A percentile compares a stretch with the other conserved stretches of the same genome.
Conservation (phyloP, 768 basidiomycete species). For the Paxillus involutus region DNA sequence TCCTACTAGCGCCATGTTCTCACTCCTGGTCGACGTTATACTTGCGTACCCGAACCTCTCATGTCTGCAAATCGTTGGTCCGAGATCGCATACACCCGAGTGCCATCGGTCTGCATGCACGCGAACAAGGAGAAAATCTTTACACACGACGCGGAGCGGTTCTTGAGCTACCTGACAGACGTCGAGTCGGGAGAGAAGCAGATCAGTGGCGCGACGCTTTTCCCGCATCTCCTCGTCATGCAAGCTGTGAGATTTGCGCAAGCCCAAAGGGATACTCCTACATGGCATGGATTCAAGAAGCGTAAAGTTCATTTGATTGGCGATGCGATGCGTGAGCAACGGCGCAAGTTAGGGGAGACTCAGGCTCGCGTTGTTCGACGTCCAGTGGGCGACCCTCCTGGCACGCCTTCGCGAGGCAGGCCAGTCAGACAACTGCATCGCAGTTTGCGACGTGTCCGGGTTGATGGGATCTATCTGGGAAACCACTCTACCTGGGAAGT, state of each 20-base stretch:
- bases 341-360: conserved; percentile 31
- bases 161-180: conserved; percentile 53
- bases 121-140: conserved; percentile 54
- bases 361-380: conserved; percentile 51
- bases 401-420: conserved; percentile 52
- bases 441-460: conserved; percentile 73
- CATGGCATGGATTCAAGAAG: neutral
- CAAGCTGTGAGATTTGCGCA: conserved; percentile 29
- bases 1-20: conserved; percentile 61
- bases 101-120: conserved; percentile 63
- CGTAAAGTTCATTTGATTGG: conserved; percentile 13
- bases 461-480: conserved; percentile 53
- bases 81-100: conserved; percentile 56
- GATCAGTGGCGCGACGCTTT: conserved; percentile 67
- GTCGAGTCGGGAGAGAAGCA: conserved; percentile 54
- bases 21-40: conserved; percentile 49
- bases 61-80: conserved; percentile 63
- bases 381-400: conserved; percentile 67
- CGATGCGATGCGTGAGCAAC: conserved; percentile 24
- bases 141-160: conserved; percentile 57
- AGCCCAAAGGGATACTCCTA: neutral
- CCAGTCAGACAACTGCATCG: conserved; percentile 56
- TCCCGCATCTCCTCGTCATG: conserved; percentile 61
- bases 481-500: neutral
- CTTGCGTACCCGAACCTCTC: conserved; percentile 52